Base-by-base conservation (phyloP, 1,139 yeast species). In the Oligophagozyma castellii region DNA sequence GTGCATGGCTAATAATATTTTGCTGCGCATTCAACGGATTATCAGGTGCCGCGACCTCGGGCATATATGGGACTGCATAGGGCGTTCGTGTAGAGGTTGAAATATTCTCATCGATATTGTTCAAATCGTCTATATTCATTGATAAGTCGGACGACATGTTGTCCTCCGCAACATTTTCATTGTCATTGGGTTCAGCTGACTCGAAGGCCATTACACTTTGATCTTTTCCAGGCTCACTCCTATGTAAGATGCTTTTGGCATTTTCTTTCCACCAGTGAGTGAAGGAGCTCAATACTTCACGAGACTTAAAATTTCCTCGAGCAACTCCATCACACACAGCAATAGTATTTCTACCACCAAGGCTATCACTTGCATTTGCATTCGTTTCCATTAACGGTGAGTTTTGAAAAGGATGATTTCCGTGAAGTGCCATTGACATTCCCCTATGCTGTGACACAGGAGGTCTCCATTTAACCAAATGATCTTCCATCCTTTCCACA, bases 381-480 rank as follows among this genome's bases (percentile, higher is more conserved):
- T 10, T 8, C 7, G 29, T 16, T 10, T 18, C 20, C 8, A 7
- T 7, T 18, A 10, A 10, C 10, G n/a, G 29, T 23, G 26, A 22
- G 16, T 27, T 14, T 15, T 46, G 50, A 29, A 36, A 44, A 4
- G 50, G 50, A 27, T 46, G 53, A 5, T 29, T 33, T 11, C 49
- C 52, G 10, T 44, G 41, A 5, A 46, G 29, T 5, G 43, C 49
- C 30, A 38, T 36, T 2, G 41, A 27, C 2, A 49, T 35, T 5
- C 49, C 50, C 8, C 29, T 31, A 24, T 42, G 43, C 23, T 65
- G 65, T 0, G 71, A 62, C 5, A 55, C 58, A 4, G 63, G 56
- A 2, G 75, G 70, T 32, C 66, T 57, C 69, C 73, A 72, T 26
- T 73, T 51, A 1, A 65, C 48, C 29, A 71, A 42, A 24, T 68